Base-by-base conservation (phyloP, 345 rosid genomes). In the Eucalyptus camaldulensis region DNA sequence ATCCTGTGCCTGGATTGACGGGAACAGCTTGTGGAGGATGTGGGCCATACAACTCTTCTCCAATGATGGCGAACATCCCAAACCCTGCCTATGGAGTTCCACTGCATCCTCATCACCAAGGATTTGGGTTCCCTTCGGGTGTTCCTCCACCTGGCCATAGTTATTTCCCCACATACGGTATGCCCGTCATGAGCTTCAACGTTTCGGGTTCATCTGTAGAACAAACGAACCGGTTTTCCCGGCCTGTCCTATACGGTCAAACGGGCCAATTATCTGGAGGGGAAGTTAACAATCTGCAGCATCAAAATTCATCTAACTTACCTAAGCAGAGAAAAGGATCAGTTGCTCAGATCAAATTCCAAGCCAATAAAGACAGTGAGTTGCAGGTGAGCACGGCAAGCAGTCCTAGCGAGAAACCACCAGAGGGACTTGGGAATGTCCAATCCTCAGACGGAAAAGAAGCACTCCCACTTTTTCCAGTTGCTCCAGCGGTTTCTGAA, bases 101-200 rank as follows among this genome's bases (percentile, higher is more conserved):
- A 37, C 87, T 94, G 13, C 65, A 91, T 81, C 89, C 91, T 80
- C 91, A 80, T 53, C 93, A 87, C 91, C 81, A 94, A 65, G 98
- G 95, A 62, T 88, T 90, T 54, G 96, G 92, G 12, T 89, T 85
- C 88, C 58, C 88, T n/a, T 92, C 94, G 1, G 93, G 95, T 88
- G 91, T 93, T 91, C 92, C 94, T 86, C 90, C 94, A 31, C 92
- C 91, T 85, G 96, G 93, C 87, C 95, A 94, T 58, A 89, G 93
- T 92, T 97, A 94, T 91, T 96, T 94, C 89, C 96, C 96, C 88
- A 94, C 96, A 11, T 96, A 94, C 88, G 94, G 95, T 72, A 91
- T 94, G 93, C 96, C 95, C 7, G 85, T 91, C 58, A 92, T 94
- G 93, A 93, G 90, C 92, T 89, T 91, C 47, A 85, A 91, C 25